Percentiles rank a stretch among this genome's conserved stretches.
Conservation (phyloP, 495 filamentous ascomycete species). For the Rostrohypoxylon terebratum region DNA sequence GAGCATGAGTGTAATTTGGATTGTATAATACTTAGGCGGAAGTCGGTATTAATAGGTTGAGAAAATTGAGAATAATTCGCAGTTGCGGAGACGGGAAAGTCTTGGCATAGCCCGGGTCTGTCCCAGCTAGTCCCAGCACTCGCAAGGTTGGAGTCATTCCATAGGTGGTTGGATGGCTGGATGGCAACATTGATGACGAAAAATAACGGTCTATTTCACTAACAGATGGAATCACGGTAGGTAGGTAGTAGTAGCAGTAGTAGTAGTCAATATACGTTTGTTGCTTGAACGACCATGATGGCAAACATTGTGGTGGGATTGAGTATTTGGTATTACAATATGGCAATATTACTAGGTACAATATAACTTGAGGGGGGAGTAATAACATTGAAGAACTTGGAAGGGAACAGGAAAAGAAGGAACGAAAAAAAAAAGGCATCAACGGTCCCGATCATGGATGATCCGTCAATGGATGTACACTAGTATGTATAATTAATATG, state of each 20-base stretch:
- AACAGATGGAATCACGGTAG: too few relatives aligned
- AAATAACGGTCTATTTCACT: slow-evolving; percentile 1
- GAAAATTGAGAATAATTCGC: slow-evolving; percentile 31
- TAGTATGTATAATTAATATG: slow-evolving; percentile 23
- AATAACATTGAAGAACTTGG: too few relatives aligned
- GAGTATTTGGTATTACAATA: slow-evolving; percentile 6
- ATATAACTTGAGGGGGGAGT: not conserved
- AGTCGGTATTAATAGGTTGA: slow-evolving; percentile 25
- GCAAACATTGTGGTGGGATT: slow-evolving; percentile 13
- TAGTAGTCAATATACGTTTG: slow-evolving; percentile 4
- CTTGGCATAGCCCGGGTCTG: slow-evolving; percentile 32
- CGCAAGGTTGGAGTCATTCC: slow-evolving; percentile 21
- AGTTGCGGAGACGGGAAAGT: slow-evolving; percentile 35
- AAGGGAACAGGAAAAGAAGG: not conserved
- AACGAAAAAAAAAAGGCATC: not conserved
- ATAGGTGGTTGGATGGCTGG: not conserved
- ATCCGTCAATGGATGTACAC: not conserved
- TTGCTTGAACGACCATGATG: not conserved
- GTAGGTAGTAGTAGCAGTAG: too few relatives aligned
- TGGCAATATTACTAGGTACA: too few relatives aligned
- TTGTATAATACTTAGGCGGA: slow-evolving; percentile 29
- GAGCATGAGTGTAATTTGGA: slow-evolving; percentile 7
- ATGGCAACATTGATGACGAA: slow-evolving; percentile 2
- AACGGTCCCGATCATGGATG: slow-evolving; percentile 3
- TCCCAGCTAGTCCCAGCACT: too few relatives aligned